Base-by-base conservation (phyloP, 2,329 filamentous ascomycete genomes). In the Beauveria varroae region DNA sequence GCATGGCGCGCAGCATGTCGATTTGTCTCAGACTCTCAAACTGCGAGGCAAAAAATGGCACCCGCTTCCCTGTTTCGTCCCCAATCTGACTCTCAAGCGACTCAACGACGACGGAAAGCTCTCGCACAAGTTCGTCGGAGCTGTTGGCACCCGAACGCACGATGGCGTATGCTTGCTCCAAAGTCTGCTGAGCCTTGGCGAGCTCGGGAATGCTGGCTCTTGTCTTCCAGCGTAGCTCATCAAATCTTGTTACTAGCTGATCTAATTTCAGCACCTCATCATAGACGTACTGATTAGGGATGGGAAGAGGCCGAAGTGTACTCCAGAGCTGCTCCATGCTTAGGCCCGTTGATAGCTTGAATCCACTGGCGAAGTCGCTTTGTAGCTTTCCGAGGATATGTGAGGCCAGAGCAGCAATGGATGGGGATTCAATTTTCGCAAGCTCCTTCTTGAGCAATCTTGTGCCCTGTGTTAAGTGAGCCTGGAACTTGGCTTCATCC, bases 291-390 rank as follows among this genome's bases (percentile, higher is more conserved):
- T 75, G 71, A 20, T 79, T 78, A 1, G 78, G 73, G 24, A 86
- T 77, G 5, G 85, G 80, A 12, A 76, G 72, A 0, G 92, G 90
- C 58, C 89, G 84, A 68, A 96, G 83, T 1, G 78, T 69, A 47
- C 84, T 82, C 93, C 93, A 96, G 5, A 96, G 79, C 9, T 77
- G 72, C 69, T 95, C 89, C 89, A 96, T 95, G 65, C 85, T 87
- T 14, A 92, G 76, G 0, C 91, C 92, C 2, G 88, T 92, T 0
- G 79, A 86, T 16, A 96, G 76, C 60, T 86, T 85, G 75, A 92
- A 93, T 2, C 85, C 86, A 18, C 84, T 81, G 26, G 83, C 80
- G 68, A 96, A 93, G 55, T 80, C 80, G 44, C 75, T 75, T 49
- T 80, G 74, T 2, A 87, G 68, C 6, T 73, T 76, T 0, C 72